Base-by-base conservation (phyloP, 2,329 filamentous ascomycete genomes). In the Ustulina deusta region DNA sequence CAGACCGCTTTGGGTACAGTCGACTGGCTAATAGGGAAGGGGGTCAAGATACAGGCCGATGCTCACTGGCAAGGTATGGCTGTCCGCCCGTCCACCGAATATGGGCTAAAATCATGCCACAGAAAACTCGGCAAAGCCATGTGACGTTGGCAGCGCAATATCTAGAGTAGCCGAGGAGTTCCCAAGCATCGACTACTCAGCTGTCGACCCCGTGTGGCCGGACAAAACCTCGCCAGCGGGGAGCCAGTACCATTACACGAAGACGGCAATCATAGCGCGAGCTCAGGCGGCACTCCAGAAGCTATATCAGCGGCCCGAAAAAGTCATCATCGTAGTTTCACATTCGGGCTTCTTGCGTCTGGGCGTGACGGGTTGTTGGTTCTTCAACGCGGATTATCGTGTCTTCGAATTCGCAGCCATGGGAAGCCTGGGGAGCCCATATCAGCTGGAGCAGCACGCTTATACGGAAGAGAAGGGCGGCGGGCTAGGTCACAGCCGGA, bases 321-420 rank as follows among this genome's bases (percentile, higher is more conserved):
- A 87, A 71, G 81, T 89, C 59, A 83, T 92, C 61, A 82, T 89
- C 10, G 89, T 91, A 0, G 88, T 92, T 3, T 87, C 86, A 1
- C 89, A 91, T 78, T 88, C 89, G 1, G 88, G 85, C 0, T 91
- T 91, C 75, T 72, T 91, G 69, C 80, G 89, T n/a, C 76, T 82
- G 2, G 87, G 83, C 9, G 83, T 91, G 7, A 84, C 82, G 9
- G 85, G 87, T 1, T 81, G 80, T 70, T 86, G 81, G 80, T 89
- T 82, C 73, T 86, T 84, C 75, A 91, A 91, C 69, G 86, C 85
- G 11, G 89, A 91, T 73, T 91, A 88, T 76, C 84, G 89, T 13
- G 80, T 91, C 34, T 91, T 91, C 72, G 83, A 87, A 20, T 88
- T 89, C 34, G 73, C 66, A 20, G 68, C 71, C 13, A 63, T 57